These are phyloP conservation scores for Claviceps sp. DNA, from an alignment of 2,329 filamentous ascomycete genomes.

Conservation along the genomic window DNA sequence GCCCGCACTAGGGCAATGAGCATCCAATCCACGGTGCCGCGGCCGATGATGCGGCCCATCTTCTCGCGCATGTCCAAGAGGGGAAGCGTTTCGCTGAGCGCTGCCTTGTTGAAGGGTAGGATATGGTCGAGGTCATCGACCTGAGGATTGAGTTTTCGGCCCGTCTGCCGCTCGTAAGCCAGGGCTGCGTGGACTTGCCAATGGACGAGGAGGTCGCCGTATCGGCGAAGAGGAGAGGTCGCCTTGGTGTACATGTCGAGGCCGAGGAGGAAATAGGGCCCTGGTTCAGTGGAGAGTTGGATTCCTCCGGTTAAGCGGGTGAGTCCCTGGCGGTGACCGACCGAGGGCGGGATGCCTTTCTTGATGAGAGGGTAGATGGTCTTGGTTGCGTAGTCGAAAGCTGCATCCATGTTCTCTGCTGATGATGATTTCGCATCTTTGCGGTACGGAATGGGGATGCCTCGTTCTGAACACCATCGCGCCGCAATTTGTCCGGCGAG, in stretches of 20 bases:
- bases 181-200: slow-evolving; percentile 53
- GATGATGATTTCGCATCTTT: slow-evolving; percentile 28
- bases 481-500: slow-evolving; percentile 49
- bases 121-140: slow-evolving; percentile 20
- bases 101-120: slow-evolving; percentile 31
- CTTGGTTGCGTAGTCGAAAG: slow-evolving; percentile 22
- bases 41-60: slow-evolving; percentile 30
- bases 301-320: slow-evolving; percentile 30
- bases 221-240: slow-evolving; percentile 54
- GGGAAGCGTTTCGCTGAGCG: slow-evolving; percentile 33
- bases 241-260: slow-evolving; percentile 47
- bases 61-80: slow-evolving; percentile 39
- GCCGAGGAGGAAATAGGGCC: slow-evolving; percentile 44
- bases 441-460: slow-evolving; percentile 47
- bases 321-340: slow-evolving; percentile 16
- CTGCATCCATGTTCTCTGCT: slow-evolving; percentile 20
- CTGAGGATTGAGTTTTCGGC: slow-evolving; percentile 13
- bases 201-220: slow-evolving; percentile 47
- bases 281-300: slow-evolving; percentile 37
- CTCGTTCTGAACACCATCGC: slow-evolving; percentile 43
- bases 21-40: slow-evolving; percentile 38
- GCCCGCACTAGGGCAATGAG: slow-evolving; percentile 46
- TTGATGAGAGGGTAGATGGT: slow-evolving; percentile 21
- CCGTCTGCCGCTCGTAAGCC: slow-evolving; percentile 26
- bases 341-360: slow-evolving; percentile 20